These are phyloP conservation scores for Scopulariopsis brevicaulis DNA, from an alignment of 2,329 filamentous ascomycete species.

Conservation along the genomic window DNA sequence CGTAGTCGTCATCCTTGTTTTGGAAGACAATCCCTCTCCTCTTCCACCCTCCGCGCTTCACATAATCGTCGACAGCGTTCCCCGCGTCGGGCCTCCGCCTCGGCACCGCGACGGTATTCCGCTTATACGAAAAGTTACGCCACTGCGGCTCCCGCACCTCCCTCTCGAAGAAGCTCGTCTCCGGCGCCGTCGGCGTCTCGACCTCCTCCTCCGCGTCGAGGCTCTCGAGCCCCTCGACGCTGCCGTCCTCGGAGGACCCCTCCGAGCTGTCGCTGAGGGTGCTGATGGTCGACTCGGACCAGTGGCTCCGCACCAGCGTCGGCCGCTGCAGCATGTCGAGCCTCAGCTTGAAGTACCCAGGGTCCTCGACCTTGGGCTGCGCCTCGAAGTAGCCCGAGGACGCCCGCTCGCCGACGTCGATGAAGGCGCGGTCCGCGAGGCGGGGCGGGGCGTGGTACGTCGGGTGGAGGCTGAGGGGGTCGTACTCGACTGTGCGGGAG, in stretches of 20 bases:
- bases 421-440: conserved; percentile 13
- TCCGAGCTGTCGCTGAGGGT: conserved; percentile 13
- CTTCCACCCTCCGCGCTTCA: conserved; percentile 32
- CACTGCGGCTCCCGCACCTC: conserved; percentile 6
- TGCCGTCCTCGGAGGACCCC: too few species aligned
- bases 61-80: conserved; percentile 27
- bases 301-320: conserved; percentile 23
- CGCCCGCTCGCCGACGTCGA: conserved; percentile 16
- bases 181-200: conserved; percentile 6
- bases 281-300: conserved; percentile 30
- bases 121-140: conserved; percentile 24
- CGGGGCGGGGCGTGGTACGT: conserved; percentile 13
- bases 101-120: conserved; percentile 12
- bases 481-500: conserved; percentile 14
- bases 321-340: conserved; percentile 9
- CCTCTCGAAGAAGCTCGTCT: background rate
- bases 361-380: background rate
- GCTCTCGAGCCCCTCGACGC: conserved; percentile 9
- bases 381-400: background rate
- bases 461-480: conserved; percentile 22
- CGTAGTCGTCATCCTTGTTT: background rate
- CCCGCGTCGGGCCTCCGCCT: conserved; percentile 21
- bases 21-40: conserved; percentile 28
- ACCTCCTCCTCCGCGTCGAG: conserved; percentile 8
- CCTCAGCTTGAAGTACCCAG: conserved; percentile 21